phyloP scores from a whole-genome alignment of 352 stramenopile genomes.

The Globisporangium sylvaticum region DNA sequence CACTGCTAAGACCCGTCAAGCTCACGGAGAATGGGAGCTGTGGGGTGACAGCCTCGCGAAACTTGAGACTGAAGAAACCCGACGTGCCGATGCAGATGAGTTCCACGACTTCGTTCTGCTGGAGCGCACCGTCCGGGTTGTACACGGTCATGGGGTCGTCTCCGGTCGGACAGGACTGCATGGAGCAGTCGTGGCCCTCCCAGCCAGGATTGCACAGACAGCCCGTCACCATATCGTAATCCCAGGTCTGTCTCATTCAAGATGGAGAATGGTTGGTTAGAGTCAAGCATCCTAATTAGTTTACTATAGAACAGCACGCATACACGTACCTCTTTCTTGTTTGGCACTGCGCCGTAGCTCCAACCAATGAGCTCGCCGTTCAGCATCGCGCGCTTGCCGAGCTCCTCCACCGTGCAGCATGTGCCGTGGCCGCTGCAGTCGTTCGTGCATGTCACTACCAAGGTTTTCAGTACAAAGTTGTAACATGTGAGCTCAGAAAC shows the following conservation, averaged over 20 bases:
- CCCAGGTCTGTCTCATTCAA: slow-evolving; percentile 52
- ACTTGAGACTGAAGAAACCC: slow-evolving; percentile 66
- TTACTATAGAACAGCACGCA: background rate
- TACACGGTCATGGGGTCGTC: slow-evolving; percentile 83
- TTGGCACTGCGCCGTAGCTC: slow-evolving; percentile 63
- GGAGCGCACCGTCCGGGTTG: slow-evolving; percentile 21
- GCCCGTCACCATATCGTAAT: slow-evolving; percentile 83
- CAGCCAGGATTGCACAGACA: slow-evolving; percentile 88
- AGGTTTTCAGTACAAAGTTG: background rate
- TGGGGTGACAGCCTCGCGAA: slow-evolving; percentile 60
- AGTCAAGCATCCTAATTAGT: background rate
- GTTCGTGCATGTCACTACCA: slow-evolving; percentile 50
- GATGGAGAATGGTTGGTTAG: background rate
- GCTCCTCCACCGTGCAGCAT: slow-evolving; percentile 79
- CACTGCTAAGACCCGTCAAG: slow-evolving; percentile 20
- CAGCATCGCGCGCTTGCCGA: slow-evolving; percentile 43
- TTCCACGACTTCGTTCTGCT: slow-evolving; percentile 81
- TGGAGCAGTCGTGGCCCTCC: slow-evolving; percentile 87
- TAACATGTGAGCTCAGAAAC: background rate
- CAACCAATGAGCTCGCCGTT: slow-evolving; percentile 57
- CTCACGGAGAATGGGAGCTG: slow-evolving; percentile 48
- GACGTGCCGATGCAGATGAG: slow-evolving; percentile 58
- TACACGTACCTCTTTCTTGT: slow-evolving; percentile 52
- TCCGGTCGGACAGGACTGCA: slow-evolving; percentile 83
- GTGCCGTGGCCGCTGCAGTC: slow-evolving; percentile 80